Percentiles rank a stretch among this genome's conserved stretches.
phyloP scores from a whole-genome alignment of 2,329 filamentous ascomycete genomes.

The Colletotrichum godetiae region DNA sequence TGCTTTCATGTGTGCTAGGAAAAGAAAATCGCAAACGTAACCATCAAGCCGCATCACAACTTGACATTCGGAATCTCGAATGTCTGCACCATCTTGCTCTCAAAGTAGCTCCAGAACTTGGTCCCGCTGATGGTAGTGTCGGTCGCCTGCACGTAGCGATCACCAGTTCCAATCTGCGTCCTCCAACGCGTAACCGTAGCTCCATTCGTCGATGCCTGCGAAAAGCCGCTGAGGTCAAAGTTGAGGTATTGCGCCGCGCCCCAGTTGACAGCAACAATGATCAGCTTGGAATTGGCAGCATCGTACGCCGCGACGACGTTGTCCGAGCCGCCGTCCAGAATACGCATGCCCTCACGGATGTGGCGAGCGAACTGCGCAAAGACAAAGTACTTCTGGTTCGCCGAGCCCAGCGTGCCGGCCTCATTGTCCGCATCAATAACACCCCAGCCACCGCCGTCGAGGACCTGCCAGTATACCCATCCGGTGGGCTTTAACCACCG shows the following conservation, averaged over 20 bases:
- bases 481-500: conserved; percentile 52
- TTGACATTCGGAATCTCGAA: conserved; percentile 49
- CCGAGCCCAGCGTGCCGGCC: conserved; percentile 41
- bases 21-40: neutral
- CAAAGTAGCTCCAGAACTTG: conserved; percentile 51
- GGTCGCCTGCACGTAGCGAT: conserved; percentile 45
- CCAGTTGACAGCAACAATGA: conserved; percentile 55
- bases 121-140: conserved; percentile 48
- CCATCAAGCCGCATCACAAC: conserved; percentile 17
- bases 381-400: conserved; percentile 53
- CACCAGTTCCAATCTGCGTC: conserved; percentile 49
- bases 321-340: conserved; percentile 49
- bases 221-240: conserved; percentile 52
- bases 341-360: conserved; percentile 52
- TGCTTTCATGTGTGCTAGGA: neutral
- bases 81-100: conserved; percentile 48
- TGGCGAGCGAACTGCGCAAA: conserved; percentile 56
- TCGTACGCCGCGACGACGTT: conserved; percentile 54
- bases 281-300: conserved; percentile 43
- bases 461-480: conserved; percentile 58
- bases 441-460: conserved; percentile 54
- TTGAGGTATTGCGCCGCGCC: conserved; percentile 48
- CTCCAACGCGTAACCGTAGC: conserved; percentile 49
- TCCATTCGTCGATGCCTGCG: conserved; percentile 42
- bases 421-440: conserved; percentile 53